Conservation (phyloP, 768 basidiomycete species). For the Phylloporus sp. region DNA sequence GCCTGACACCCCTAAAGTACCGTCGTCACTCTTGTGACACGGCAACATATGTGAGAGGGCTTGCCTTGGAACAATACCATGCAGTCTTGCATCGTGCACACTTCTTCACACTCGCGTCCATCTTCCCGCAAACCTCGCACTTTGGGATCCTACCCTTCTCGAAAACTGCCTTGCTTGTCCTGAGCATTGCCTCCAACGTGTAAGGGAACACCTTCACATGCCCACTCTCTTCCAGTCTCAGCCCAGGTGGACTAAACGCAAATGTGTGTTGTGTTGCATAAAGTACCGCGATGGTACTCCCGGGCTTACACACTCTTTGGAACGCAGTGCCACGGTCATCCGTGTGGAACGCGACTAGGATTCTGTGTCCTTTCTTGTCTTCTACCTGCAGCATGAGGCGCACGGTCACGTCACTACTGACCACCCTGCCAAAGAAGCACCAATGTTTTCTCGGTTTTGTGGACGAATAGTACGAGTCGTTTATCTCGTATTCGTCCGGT, state of each 20-base stretch:
- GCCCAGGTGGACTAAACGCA: slow-evolving; percentile 28
- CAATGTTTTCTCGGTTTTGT: slow-evolving; percentile 27
- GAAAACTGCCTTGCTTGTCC: slow-evolving; percentile 19
- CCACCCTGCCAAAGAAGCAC: slow-evolving; percentile 28
- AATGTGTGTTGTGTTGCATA: slow-evolving; percentile 29
- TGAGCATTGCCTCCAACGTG: slow-evolving; percentile 24
- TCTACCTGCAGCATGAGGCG: slow-evolving; percentile 29
- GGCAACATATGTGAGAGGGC: slow-evolving; percentile 1
- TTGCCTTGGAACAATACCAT: slow-evolving; percentile 30
- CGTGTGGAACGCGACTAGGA: slow-evolving; percentile 30
- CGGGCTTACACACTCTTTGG: slow-evolving; percentile 18
- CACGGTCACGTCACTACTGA: slow-evolving; percentile 23
- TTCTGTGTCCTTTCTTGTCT: slow-evolving; percentile 22
- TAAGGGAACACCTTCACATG: slow-evolving; percentile 28
- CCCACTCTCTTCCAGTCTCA: slow-evolving; percentile 24
- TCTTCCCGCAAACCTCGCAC: slow-evolving; percentile 23
- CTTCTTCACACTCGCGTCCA: slow-evolving; percentile 17
- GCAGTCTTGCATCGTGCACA: slow-evolving; percentile 27
- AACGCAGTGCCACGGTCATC: slow-evolving; percentile 28
- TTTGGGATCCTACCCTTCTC: slow-evolving; percentile 16
- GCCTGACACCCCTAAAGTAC: slow-evolving; percentile 20
- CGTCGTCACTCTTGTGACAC: slow-evolving; percentile 3
- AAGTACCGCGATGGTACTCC: slow-evolving; percentile 30
- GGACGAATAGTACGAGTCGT: slow-evolving; percentile 18
- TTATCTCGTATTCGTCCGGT: slow-evolving; percentile 22